Evolutionary conservation across 352 stramenopile species (phyloP).

Genomic region (Saprolegnia diclina): DNA sequence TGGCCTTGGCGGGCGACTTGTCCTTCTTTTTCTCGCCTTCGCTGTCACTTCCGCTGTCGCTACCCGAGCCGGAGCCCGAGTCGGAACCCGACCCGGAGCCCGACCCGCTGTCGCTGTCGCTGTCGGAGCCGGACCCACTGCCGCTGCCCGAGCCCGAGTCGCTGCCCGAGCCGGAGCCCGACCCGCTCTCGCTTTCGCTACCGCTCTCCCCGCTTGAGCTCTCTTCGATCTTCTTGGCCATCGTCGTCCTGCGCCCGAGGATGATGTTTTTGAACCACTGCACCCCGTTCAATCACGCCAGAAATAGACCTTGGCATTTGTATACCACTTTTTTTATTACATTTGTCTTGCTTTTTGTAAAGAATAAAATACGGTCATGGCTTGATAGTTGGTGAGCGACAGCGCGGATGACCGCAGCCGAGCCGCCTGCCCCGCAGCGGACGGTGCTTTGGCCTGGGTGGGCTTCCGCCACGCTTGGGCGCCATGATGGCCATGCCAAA

Average conservation of each 20-base stretch:
- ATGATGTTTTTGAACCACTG: slow-evolving; percentile 3
- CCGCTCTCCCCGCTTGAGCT: slow-evolving; percentile 20
- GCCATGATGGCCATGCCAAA: too few relatives aligned
- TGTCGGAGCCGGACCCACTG: slow-evolving; percentile 24
- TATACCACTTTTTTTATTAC: background rate
- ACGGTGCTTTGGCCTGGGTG: too few relatives aligned
- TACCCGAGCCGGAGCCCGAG: slow-evolving; percentile 30
- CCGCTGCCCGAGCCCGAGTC: slow-evolving; percentile 35
- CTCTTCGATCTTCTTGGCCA: slow-evolving; percentile 27
- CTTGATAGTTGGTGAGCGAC: background rate
- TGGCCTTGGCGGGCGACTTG: slow-evolving; percentile 30
- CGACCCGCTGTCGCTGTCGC: slow-evolving; percentile 31
- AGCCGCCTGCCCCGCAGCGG: background rate
- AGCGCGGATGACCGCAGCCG: too few relatives aligned
- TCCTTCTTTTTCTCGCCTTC: slow-evolving; percentile 30
- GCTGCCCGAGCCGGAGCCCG: slow-evolving; percentile 30
- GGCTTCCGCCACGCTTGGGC: too few relatives aligned
- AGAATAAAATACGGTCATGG: background rate
- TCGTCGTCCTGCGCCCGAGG: background rate
- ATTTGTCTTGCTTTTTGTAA: background rate
- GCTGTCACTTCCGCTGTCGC: slow-evolving; percentile 31
- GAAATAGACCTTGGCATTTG: background rate
- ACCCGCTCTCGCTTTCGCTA: slow-evolving; percentile 28
- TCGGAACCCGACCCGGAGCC: slow-evolving; percentile 33
- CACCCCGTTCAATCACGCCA: background rate